These are phyloP conservation scores for Stagonosporopsis tanaceti DNA, from an alignment of 2,329 filamentous ascomycete genomes.

Conservation along the genomic window DNA sequence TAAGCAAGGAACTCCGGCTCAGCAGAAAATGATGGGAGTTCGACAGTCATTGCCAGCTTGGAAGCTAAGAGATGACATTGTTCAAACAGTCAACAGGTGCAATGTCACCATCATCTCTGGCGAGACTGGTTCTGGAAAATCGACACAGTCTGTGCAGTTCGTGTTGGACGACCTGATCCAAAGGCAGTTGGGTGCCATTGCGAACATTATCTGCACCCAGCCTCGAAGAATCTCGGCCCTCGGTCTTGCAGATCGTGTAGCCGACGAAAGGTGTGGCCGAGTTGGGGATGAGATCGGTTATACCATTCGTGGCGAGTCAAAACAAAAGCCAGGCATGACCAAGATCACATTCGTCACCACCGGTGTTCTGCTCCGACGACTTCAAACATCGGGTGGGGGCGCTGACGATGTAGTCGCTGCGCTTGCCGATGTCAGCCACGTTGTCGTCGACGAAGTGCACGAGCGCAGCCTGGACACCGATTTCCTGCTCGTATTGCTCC, in stretches of 20 bases:
- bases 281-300: constrained; percentile 93
- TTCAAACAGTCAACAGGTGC: constrained; percentile 75
- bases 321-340: constrained; percentile 72
- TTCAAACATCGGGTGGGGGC: constrained; percentile 88
- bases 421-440: constrained; percentile 88
- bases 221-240: constrained; percentile 93
- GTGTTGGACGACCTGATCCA: constrained; percentile 89
- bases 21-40: constrained; percentile 77
- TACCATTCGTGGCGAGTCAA: constrained; percentile 88
- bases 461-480: constrained; percentile 95
- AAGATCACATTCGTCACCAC: constrained; percentile 97
- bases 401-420: constrained; percentile 82
- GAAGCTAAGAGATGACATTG: constrained; percentile 79
- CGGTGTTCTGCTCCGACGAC: constrained; percentile 84
- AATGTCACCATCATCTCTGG: constrained; percentile 97
- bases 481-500: constrained; percentile 86
- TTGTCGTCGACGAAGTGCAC: constrained; percentile 96
- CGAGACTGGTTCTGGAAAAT: constrained; percentile 96
- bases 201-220: constrained; percentile 95
- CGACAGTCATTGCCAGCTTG: constrained; percentile 85
- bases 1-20: constrained; percentile 69
- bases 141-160: constrained; percentile 96
- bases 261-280: constrained; percentile 82
- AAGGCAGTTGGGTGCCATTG: constrained; percentile 74
- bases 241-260: constrained; percentile 91